phyloP scores from a whole-genome alignment of 2,329 filamentous ascomycete species.

The Ophioceras dolichostomum region DNA sequence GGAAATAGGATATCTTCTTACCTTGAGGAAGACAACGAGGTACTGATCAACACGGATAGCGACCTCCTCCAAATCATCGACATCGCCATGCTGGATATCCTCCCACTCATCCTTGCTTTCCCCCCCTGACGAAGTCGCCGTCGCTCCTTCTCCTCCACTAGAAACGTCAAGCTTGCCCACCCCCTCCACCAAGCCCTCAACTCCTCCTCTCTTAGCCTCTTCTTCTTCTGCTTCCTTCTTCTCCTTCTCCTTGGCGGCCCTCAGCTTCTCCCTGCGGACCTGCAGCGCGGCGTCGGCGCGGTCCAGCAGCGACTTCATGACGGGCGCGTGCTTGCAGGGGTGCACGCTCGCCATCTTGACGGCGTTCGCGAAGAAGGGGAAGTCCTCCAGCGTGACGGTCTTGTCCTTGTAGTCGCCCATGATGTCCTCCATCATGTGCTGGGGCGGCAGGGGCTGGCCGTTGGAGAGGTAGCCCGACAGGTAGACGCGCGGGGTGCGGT shows the following conservation, averaged over 20 bases:
- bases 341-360: conserved; percentile 96
- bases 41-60: conserved; percentile 85
- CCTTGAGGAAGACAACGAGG: conserved; percentile 77
- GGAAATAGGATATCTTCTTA: no score
- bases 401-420: conserved; percentile 42
- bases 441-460: conserved; percentile 39
- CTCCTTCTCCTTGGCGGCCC: conserved; percentile 10
- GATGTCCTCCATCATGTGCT: conserved; percentile 26
- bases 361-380: conserved; percentile 82
- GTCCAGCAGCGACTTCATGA: conserved; percentile 96
- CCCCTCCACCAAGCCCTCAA: conserved; percentile 79
- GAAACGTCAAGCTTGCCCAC: conserved; percentile 51
- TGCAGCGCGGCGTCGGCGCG: conserved; percentile 89
- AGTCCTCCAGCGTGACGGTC: conserved; percentile 95
- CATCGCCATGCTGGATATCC: conserved; percentile 47
- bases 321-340: conserved; percentile 90
- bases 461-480: conserved; percentile 77
- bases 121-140: conserved; percentile 31
- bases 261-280: conserved; percentile 72
- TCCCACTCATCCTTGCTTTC: conserved; percentile 50
- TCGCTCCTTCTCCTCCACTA: not conserved
- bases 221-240: no score
- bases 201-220: no score
- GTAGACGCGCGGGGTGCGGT: conserved; percentile 89
- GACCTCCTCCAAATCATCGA: conserved; percentile 57